phyloP scores from a whole-genome alignment of 495 filamentous ascomycete genomes.

The Cercophora newfieldiana region DNA sequence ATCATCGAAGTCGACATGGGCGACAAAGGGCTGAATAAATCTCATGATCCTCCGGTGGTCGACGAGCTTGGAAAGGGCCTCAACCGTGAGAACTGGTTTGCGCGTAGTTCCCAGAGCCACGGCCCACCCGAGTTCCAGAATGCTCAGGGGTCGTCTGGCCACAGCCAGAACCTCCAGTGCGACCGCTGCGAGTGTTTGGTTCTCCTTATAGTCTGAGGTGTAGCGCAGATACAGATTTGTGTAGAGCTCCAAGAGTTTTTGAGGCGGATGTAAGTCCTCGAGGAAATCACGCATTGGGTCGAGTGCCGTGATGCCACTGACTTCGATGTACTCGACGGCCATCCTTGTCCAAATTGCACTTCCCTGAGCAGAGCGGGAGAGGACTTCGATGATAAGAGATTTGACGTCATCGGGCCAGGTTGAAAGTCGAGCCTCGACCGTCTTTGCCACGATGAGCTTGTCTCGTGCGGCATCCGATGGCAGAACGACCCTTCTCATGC shows the following conservation, averaged over 20 bases:
- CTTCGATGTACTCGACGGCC: background rate
- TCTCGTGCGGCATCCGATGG: background rate
- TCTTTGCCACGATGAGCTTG: background rate
- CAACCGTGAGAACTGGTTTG: background rate
- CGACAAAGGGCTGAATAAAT: background rate
- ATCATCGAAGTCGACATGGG: background rate
- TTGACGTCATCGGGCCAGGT: background rate
- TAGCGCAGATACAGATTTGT: background rate
- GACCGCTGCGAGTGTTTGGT: background rate
- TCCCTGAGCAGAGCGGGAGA: background rate
- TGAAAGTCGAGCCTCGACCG: background rate
- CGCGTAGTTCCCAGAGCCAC: background rate
- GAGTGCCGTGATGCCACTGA: background rate
- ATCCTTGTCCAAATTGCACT: background rate
- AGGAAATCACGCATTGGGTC: background rate
- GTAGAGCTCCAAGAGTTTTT: background rate
- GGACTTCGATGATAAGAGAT: background rate
- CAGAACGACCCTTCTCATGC: background rate
- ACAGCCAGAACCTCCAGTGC: background rate
- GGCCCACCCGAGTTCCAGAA: background rate
- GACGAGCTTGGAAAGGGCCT: background rate
- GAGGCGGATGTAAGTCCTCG: background rate
- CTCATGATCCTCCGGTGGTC: background rate
- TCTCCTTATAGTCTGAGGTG: background rate
- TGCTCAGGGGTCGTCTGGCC: constrained; percentile 6